Percentiles rank a stretch among this genome's conserved stretches.
Conservation (phyloP, 148 eudicot genomes). For the Camellia japonica region DNA sequence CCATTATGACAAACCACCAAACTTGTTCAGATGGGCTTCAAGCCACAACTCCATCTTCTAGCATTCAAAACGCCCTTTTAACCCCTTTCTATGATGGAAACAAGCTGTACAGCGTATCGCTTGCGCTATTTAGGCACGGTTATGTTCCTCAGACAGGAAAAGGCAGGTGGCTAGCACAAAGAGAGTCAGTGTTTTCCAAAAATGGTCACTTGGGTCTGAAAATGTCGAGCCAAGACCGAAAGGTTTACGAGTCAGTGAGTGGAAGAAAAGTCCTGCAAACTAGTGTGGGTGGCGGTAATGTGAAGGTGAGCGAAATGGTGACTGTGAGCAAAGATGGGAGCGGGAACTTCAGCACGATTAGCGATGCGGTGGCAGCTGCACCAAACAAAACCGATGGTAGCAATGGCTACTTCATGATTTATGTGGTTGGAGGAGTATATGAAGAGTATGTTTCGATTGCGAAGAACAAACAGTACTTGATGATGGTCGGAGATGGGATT, state of each 20-base stretch:
- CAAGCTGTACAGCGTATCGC: constrained; percentile 22
- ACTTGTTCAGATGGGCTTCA: constrained; percentile 2
- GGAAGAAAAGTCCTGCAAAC: too few relatives aligned
- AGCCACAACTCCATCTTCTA: neutral
- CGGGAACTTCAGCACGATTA: too few relatives aligned
- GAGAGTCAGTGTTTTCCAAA: neutral
- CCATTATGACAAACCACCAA: neutral
- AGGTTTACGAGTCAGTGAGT: too few relatives aligned
- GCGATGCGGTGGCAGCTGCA: too few relatives aligned
- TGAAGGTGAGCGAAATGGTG: constrained; percentile 26
- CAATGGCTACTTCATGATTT: too few relatives aligned
- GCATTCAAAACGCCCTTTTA: neutral
- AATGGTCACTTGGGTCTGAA: too few relatives aligned
- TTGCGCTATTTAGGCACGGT: constrained; percentile 22
- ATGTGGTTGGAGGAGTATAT: too few relatives aligned
- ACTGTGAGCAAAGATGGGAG: constrained; percentile 16
- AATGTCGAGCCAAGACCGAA: too few relatives aligned
- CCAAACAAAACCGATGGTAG: too few relatives aligned
- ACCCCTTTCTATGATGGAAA: constrained; percentile 15
- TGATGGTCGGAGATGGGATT: too few relatives aligned
- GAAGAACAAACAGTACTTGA: too few relatives aligned
- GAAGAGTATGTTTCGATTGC: too few relatives aligned
- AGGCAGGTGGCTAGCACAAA: neutral
- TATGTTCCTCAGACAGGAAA: neutral
- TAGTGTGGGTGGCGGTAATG: constrained; percentile 10